Base-by-base conservation (phyloP, 2,329 filamentous ascomycete genomes). In the Nemania bipapillata region DNA sequence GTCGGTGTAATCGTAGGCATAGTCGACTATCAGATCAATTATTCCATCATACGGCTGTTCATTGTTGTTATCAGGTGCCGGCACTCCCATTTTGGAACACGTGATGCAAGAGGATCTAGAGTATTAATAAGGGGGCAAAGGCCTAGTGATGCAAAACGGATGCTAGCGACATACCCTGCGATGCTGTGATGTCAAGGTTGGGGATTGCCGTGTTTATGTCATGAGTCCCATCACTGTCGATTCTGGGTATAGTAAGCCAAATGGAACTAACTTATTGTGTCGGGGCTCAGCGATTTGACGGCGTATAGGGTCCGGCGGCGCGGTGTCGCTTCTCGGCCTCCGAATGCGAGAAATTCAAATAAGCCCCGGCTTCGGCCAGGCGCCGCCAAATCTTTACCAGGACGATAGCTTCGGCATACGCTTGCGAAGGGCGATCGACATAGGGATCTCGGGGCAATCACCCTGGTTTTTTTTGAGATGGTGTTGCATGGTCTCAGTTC, bases 1-100 rank as follows among this genome's bases (percentile, higher is more conserved):
- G n/a, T 70, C 45, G 22, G 66, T 56, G 24, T 68, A 68, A 24
- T 71, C 63, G 24, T 70, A 71, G 22, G 64, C 70, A 61, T 71
- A 71, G 56, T 67, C 60, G n/a, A 69, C 64, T 15, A 71, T 60
- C 17, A 42, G 49, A 35, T 40, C 35, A 24, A 71, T 67, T 4
- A 71, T 52, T 2, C 62, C 59, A 30, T 71, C 70, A 42, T 70
- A 71, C 50, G 68, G 55, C 30, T 60, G 37, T 15, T 57, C 64
- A 12, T 55, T 61, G 60, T 70, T 68, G 45, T 70, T 65, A 35
- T 70, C 68, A 57, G 64, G 64, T 54, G 52, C 52, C 15, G 52
- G 52, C 22, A n/a, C 52, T 35, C 28, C 52, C 52, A 54, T 54
- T 22, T 35, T 54, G 28, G 24, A 54, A 15, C 4, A 22, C 30